These are phyloP conservation scores for Phenoliferia sp. DNA, from an alignment of 1,284 basidiomycete genomes.

Conservation along the genomic window DNA sequence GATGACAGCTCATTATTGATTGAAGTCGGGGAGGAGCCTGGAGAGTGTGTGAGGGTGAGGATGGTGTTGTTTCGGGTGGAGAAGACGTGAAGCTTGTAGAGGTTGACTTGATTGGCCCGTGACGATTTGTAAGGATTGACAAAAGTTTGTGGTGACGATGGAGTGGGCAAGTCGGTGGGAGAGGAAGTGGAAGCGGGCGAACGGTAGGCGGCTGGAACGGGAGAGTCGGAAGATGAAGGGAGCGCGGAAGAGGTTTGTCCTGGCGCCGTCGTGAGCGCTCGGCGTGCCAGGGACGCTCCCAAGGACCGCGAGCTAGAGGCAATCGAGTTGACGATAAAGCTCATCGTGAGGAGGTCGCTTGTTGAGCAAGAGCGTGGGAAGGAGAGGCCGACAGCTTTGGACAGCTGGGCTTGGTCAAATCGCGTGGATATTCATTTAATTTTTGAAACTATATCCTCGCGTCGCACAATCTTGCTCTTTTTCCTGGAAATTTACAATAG, in stretches of 20 bases:
- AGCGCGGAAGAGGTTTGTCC: background rate
- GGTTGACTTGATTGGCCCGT: conserved; percentile 5
- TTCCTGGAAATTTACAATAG: too few species aligned
- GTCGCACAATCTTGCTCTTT: too few species aligned
- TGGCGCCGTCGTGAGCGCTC: background rate
- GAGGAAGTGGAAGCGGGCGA: background rate
- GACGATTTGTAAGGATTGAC: background rate
- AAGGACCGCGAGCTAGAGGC: background rate
- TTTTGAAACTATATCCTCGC: too few species aligned
- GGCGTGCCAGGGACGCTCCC: background rate
- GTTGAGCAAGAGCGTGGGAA: too few species aligned
- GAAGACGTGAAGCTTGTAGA: conserved; percentile 42
- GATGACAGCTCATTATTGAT: conserved; percentile 1
- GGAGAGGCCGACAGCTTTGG: too few species aligned
- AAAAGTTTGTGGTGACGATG: background rate
- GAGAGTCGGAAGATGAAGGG: background rate
- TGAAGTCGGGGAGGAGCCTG: conserved; percentile 30
- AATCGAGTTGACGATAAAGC: background rate
- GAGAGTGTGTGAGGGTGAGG: conserved; percentile 41
- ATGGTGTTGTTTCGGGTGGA: conserved; percentile 46
- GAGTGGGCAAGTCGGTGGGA: background rate
- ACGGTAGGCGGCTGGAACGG: background rate
- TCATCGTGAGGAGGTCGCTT: background rate
- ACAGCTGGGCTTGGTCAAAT: too few species aligned
- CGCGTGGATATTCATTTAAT: too few species aligned